phyloP scores from a whole-genome alignment of 2,329 filamentous ascomycete species.

The Xylaria sp. region DNA sequence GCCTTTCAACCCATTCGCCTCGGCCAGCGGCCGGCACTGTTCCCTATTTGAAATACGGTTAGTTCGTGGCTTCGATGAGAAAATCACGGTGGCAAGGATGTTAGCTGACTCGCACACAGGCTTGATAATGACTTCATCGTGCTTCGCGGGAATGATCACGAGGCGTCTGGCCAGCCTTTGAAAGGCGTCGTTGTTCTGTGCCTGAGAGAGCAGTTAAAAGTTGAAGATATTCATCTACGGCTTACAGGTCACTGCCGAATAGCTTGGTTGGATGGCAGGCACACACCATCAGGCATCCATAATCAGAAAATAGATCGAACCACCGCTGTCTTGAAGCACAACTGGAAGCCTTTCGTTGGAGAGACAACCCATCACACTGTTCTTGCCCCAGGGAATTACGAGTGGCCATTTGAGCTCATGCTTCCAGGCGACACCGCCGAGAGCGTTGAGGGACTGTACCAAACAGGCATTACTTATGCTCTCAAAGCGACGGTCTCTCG shows the following conservation, averaged over 20 bases:
- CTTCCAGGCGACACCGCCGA: slow-evolving; percentile 80
- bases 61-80: slow-evolving; percentile 39
- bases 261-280: slow-evolving; percentile 63
- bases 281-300: slow-evolving; percentile 66
- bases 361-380: slow-evolving; percentile 64
- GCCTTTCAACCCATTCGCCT: slow-evolving; percentile 66
- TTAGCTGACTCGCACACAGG: slow-evolving; percentile 53
- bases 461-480: slow-evolving; percentile 89
- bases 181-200: slow-evolving; percentile 80
- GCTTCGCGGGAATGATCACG: slow-evolving; percentile 78
- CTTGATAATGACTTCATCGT: slow-evolving; percentile 83
- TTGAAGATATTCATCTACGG: slow-evolving; percentile 78
- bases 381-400: slow-evolving; percentile 79
- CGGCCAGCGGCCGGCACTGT: slow-evolving; percentile 61
- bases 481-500: slow-evolving; percentile 89
- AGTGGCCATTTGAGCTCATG: slow-evolving; percentile 81
- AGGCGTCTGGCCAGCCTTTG: slow-evolving; percentile 78
- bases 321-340: slow-evolving; percentile 71
- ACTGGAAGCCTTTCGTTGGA: slow-evolving; percentile 74
- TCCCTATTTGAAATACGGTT: slow-evolving; percentile 69
- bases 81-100: background rate
- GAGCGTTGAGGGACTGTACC: slow-evolving; percentile 88
- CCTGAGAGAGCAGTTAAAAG: slow-evolving; percentile 72
- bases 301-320: slow-evolving; percentile 69
- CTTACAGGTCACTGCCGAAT: slow-evolving; percentile 75